Evolutionary conservation across 495 filamentous ascomycete species (phyloP), one percentile per base, ranked within the genome.

Genomic region (Tuber aestivum): DNA sequence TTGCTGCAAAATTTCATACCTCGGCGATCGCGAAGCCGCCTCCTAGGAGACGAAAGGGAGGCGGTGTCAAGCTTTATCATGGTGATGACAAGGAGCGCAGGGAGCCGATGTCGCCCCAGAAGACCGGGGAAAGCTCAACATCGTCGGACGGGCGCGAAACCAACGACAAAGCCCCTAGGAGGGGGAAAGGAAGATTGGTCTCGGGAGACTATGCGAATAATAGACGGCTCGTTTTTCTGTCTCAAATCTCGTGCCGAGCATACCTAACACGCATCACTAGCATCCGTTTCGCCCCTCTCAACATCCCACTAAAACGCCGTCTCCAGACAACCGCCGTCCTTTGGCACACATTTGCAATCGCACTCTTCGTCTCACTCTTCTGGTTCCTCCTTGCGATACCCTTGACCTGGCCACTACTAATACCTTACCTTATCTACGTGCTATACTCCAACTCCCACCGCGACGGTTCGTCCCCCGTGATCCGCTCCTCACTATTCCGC

Each of bases 341-440:
- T 48, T 87, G 90, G 73, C 95, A 98, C 84, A 97, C 91, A 48
- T 88, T 97, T 77, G 91, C 88, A 74, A 92, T 98, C 76, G 90
- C 90, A 70, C 86, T 90, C 37, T 88, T 89, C 45, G 86, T 97
- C 35, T 90, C 92, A n/a, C 75, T 88, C 70, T 98, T 98, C 86
- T 97, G 96, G 84, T 92, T 95, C 82, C 89, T 94, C 68, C 97
- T 94, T 84, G 90, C 92, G 69, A 94, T 94, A 76, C 96, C 96
- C 1, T 84, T 99, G 21, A 89, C 91, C 75, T 99, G 95, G 95
- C 95, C 95, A 3, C 80, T 99, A 69, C 85, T 99, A 20, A 84
- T 99, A n/a, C 92, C 94, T 6, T 99, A 98, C 80, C 87, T 97
- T 42, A 86, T 98, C 74, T 93, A 95, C 84, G 86, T 90, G 76